Base-by-base conservation (phyloP, 768 basidiomycete species). In the Candolleomyces aberdarensis region DNA sequence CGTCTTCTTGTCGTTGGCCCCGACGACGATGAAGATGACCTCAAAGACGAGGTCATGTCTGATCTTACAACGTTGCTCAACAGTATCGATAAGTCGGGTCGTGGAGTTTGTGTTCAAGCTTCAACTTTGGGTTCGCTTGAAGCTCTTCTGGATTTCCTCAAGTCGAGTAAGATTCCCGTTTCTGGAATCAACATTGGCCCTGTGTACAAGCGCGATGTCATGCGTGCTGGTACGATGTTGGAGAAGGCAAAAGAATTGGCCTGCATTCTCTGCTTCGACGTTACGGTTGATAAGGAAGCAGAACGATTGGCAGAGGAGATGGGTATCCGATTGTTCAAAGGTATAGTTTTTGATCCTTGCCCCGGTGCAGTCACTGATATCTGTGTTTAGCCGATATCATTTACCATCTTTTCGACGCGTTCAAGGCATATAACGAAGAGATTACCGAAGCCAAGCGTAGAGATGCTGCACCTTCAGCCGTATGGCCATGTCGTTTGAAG, bases 111-210 rank as follows among this genome's bases (percentile, higher is more conserved):
- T 67, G 97, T 99, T 11, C 97, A 98, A 72, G 94, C 97, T 5
- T 95, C 92, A 56, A 99, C 97, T 5, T 85, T 99, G 44, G 97
- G 97, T 61, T 97, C 97, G 13, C 83, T 99, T 43, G 97, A 99
- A 74, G 97, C 97, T 1, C 78, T 99, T 58, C 81, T 99, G 53
- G 96, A 98, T 66, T 98, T 98, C 87, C 80, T 99, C 71, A 91
- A 92, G 75, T 77, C 78, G 57, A 94, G 91, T 83, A 96, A 98
- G 78, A 98, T 98, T 64, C 96, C 97, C 1, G 96, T 99, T 2
- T 93, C 92, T 10, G 93, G 92, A 17, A 96, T 98, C 76, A 96
- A 96, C 74, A 97, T 99, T 62, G 97, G 97, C 11, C 96, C 96
- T 8, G 92, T 99, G 15, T 90, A 94, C 79, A 96, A 94, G 79